phyloP scores from a whole-genome alignment of 2,329 filamentous ascomycete genomes.

The Dothidotthia symphoricarpi region DNA sequence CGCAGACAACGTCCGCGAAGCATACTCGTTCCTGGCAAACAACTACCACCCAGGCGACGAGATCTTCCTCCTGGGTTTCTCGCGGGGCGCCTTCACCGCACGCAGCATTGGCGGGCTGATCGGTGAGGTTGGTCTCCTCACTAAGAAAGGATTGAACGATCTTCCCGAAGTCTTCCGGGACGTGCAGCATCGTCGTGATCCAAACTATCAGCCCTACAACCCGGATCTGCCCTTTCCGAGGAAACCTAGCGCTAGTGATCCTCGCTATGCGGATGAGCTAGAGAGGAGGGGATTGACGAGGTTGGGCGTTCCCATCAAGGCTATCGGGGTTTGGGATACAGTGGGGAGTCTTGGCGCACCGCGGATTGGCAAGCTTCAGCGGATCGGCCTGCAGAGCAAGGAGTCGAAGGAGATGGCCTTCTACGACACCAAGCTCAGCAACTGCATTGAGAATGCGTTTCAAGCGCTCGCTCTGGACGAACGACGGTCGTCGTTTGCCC shows the following conservation, averaged over 20 bases:
- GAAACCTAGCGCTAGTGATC: constrained; percentile 47
- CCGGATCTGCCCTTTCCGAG: constrained; percentile 49
- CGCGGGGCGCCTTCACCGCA: constrained; percentile 49
- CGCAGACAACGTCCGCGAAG: constrained; percentile 49
- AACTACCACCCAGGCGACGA: constrained; percentile 54
- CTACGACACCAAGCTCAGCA: constrained; percentile 48
- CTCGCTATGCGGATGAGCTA: constrained; percentile 46
- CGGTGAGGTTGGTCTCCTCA: constrained; percentile 49
- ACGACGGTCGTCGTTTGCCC: constrained; percentile 50
- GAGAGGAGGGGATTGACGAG: constrained; percentile 35
- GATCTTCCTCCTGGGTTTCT: constrained; percentile 51
- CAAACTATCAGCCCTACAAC: constrained; percentile 46
- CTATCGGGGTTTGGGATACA: constrained; percentile 52
- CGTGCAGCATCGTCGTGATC: constrained; percentile 46
- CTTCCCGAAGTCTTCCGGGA: constrained; percentile 50
- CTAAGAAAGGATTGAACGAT: constrained; percentile 46
- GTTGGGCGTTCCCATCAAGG: constrained; percentile 43
- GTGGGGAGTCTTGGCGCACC: constrained; percentile 50
- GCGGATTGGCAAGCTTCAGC: constrained; percentile 44
- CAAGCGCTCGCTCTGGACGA: constrained; percentile 58
- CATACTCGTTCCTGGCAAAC: constrained; percentile 53
- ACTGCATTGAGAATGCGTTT: constrained; percentile 54
- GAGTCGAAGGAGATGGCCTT: constrained; percentile 45
- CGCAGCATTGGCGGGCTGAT: constrained; percentile 46
- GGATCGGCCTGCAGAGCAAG: constrained; percentile 35